Conservation (phyloP, 441 rosid genomes). For the Pelargonium myrrhifolium region DNA sequence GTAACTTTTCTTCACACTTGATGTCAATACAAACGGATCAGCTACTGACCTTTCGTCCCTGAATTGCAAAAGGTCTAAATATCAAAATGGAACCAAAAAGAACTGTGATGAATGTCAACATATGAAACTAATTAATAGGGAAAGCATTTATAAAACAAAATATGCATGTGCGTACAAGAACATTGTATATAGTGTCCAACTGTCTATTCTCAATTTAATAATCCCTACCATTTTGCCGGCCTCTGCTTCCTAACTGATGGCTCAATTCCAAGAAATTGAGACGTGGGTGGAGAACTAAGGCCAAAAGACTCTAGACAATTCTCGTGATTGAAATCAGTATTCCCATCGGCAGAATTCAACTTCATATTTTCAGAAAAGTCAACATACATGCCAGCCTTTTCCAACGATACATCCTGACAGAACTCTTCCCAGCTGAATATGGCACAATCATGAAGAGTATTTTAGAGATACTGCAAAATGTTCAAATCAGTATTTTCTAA, state of each 20-base stretch:
- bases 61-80: constrained; percentile 19
- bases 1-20: constrained; percentile 54
- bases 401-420: constrained; percentile 71
- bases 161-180: neutral
- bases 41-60: constrained; percentile 48
- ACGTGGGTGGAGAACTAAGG: constrained; percentile 27
- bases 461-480: constrained; percentile 10
- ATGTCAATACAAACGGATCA: constrained; percentile 59
- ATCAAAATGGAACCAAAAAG: constrained; percentile 8
- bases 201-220: constrained; percentile 5
- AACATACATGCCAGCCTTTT: constrained; percentile 59
- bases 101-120: neutral
- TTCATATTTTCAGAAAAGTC: constrained; percentile 31
- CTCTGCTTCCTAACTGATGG: no score
- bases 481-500: neutral
- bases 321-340: no score
- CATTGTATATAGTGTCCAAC: neutral
- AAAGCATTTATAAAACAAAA: neutral
- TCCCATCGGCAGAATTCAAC: constrained; percentile 21
- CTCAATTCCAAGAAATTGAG: no score
- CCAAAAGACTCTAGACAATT: constrained; percentile 5
- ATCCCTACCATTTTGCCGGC: constrained; percentile 38
- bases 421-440: constrained; percentile 83
- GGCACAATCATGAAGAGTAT: constrained; percentile 15
- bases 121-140: neutral